Conservation (phyloP, 495 filamentous ascomycete species). For the Hypoxylon fuscum region DNA sequence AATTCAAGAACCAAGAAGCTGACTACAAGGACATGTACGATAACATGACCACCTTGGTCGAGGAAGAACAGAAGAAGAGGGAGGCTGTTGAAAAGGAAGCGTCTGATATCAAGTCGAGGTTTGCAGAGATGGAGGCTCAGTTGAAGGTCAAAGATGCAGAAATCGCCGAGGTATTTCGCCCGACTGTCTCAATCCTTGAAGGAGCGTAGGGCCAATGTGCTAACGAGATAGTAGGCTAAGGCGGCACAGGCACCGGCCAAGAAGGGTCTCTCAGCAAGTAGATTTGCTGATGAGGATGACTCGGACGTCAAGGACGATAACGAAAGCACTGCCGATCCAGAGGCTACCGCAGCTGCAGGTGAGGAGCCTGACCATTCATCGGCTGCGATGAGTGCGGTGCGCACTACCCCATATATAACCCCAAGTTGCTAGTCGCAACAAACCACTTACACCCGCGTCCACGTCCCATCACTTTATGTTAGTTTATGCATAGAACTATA, state of each 20-base stretch:
- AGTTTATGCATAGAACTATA: conserved; percentile 3
- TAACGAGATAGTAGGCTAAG: conserved; percentile 45
- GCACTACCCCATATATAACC: conserved; percentile 47
- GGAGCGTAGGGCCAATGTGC: conserved; percentile 8
- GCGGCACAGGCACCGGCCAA: conserved; percentile 40
- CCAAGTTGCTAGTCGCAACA: conserved; percentile 48
- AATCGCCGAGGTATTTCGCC: conserved; percentile 58
- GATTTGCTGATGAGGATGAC: conserved; percentile 48
- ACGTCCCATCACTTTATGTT: conserved; percentile 5
- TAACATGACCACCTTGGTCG: conserved; percentile 57
- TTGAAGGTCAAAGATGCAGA: conserved; percentile 63
- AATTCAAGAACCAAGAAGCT: conserved; percentile 56
- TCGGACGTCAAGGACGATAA: conserved; percentile 31
- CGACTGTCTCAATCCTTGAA: background rate
- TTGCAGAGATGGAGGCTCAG: conserved; percentile 57
- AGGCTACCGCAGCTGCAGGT: conserved; percentile 58
- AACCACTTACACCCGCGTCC: no score
- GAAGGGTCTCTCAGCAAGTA: conserved; percentile 57
- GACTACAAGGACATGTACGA: conserved; percentile 66
- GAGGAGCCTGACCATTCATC: conserved; percentile 64
- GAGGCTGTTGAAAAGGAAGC: conserved; percentile 50
- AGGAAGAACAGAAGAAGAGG: conserved; percentile 58
- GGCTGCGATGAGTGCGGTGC: conserved; percentile 65
- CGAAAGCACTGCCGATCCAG: conserved; percentile 33
- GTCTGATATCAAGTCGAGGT: conserved; percentile 45